phyloP scores from a whole-genome alignment of 2,329 filamentous ascomycete genomes.

The Mycosphaerella arachidis region DNA sequence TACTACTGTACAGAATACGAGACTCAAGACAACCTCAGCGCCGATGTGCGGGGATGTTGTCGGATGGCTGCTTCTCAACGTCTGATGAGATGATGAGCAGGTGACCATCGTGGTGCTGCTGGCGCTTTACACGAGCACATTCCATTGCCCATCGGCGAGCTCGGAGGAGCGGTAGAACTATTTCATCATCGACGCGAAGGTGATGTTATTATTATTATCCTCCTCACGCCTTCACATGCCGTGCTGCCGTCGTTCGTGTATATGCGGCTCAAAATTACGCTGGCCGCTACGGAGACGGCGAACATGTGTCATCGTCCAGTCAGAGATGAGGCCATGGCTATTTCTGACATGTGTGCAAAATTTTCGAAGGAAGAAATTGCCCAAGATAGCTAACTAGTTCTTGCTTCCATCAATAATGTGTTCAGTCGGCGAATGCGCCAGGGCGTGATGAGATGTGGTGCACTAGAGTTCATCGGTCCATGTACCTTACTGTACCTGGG shows the following conservation, averaged over 20 bases:
- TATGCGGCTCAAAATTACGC: neutral
- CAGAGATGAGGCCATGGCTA: neutral
- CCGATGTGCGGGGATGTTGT: too few species aligned
- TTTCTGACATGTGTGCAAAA: neutral
- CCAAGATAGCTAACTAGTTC: neutral
- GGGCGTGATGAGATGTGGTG: neutral
- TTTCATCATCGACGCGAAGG: too few species aligned
- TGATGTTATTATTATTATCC: too few species aligned
- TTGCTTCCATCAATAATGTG: neutral
- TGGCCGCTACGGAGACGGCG: neutral
- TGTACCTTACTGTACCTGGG: neutral
- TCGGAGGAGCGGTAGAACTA: too few species aligned
- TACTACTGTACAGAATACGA: neutral
- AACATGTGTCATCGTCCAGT: neutral
- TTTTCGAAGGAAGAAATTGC: neutral
- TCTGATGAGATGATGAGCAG: neutral
- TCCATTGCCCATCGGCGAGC: neutral
- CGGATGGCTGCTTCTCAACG: neutral
- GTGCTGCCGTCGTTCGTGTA: neutral
- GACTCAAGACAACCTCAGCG: too few species aligned
- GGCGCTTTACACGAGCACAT: neutral
- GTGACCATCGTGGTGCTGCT: neutral
- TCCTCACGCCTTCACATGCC: neutral
- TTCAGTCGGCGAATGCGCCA: neutral
- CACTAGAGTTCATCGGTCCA: neutral